Percentiles rank a stretch among this genome's conserved stretches.
Conservation (phyloP, 1,284 basidiomycete species). For the Melampsora americana region DNA sequence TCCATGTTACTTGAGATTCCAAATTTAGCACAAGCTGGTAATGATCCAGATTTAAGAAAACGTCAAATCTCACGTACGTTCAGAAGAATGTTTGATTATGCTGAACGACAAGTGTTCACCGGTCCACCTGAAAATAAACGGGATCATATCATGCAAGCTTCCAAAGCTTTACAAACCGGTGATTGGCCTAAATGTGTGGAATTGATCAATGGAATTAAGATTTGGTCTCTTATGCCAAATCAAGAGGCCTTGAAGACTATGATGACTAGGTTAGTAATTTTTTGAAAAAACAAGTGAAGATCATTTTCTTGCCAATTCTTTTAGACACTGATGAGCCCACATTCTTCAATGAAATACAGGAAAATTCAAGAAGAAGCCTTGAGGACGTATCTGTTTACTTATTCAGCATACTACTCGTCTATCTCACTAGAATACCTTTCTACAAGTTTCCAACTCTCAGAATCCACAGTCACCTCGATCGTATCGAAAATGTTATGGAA, state of each 20-base stretch:
- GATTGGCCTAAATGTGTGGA: constrained; percentile 96
- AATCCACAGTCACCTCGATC: constrained; percentile 78
- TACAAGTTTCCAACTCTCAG: constrained; percentile 77
- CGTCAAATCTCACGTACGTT: constrained; percentile 92
- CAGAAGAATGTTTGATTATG: constrained; percentile 90
- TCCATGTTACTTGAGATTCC: constrained; percentile 99
- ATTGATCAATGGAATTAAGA: constrained; percentile 90
- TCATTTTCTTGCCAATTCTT: too few species aligned
- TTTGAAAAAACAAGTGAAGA: background rate
- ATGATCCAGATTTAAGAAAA: constrained; percentile 71
- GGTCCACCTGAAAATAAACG: constrained; percentile 97
- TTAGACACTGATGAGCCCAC: constrained; percentile 41
- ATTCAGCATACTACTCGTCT: constrained; percentile 88
- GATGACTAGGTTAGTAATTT: constrained; percentile 71
- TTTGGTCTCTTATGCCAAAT: constrained; percentile 94
- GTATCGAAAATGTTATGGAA: constrained; percentile 99
- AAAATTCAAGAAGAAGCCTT: constrained; percentile 98
- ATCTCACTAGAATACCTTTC: constrained; percentile 82
- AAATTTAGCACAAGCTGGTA: constrained; percentile 84
- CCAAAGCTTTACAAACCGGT: constrained; percentile 90
- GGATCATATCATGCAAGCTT: constrained; percentile 99
- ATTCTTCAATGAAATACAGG: constrained; percentile 56
- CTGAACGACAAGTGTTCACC: constrained; percentile 94
- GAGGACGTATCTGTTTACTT: constrained; percentile 97
- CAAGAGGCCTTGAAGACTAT: constrained; percentile 84